phyloP scores from a whole-genome alignment of 2,329 filamentous ascomycete species.

The Penicillium paneum region DNA sequence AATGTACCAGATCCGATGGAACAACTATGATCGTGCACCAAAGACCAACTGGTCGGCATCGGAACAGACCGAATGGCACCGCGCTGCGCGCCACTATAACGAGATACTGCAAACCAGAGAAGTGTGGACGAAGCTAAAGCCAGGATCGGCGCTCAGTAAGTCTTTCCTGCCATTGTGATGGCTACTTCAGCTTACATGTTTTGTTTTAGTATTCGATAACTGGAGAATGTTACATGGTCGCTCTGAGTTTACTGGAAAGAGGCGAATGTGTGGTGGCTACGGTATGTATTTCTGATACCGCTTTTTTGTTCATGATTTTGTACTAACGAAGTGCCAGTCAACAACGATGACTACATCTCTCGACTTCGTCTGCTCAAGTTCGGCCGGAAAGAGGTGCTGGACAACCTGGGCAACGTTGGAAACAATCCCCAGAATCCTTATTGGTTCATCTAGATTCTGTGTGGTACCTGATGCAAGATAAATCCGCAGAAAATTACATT shows the following conservation, averaged over 20 bases:
- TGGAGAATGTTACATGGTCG: conserved; percentile 91
- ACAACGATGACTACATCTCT: conserved; percentile 76
- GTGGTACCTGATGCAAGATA: not conserved
- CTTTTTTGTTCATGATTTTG: not conserved
- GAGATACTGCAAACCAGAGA: conserved; percentile 66
- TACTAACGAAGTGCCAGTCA: conserved; percentile 52
- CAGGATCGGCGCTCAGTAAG: conserved; percentile 73
- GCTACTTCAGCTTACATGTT: not conserved
- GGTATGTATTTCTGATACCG: conserved; percentile 54
- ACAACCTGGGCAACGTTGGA: conserved; percentile 28
- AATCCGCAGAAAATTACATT: not conserved
- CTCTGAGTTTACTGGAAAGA: conserved; percentile 74
- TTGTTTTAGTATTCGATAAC: conserved; percentile 77
- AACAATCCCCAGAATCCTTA: conserved; percentile 5
- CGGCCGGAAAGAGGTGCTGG: conserved; percentile 36
- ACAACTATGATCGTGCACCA: conserved; percentile 80
- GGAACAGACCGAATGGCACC: conserved; percentile 67
- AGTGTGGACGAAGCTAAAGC: conserved; percentile 76
- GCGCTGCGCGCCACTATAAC: conserved; percentile 72
- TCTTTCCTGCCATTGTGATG: conserved; percentile 13
- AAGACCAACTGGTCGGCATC: conserved; percentile 55
- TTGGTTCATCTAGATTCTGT: conserved; percentile 6
- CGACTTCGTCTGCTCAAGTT: conserved; percentile 71
- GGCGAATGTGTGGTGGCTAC: conserved; percentile 88
- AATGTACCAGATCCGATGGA: conserved; percentile 77